Percentiles rank a stretch among this genome's conserved stretches.
These are phyloP conservation scores for Oryza nivara DNA, from an alignment of 176 grass and related monocot genomes.

Conservation along the genomic window DNA sequence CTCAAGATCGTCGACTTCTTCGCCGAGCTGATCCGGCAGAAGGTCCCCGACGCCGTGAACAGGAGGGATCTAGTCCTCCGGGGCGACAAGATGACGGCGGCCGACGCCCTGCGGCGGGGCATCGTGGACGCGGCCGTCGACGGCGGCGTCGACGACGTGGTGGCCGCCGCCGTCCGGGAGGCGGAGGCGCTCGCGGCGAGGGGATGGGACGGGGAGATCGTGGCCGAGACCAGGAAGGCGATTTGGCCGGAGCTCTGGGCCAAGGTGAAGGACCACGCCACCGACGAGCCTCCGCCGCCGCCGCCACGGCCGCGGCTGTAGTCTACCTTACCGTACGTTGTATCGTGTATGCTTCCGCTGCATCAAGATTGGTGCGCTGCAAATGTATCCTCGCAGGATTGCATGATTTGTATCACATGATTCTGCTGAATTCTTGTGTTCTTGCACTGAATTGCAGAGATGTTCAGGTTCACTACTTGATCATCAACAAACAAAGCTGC, in stretches of 20 bases:
- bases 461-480: no score
- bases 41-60: constrained; percentile 61
- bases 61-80: constrained; percentile 59
- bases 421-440: neutral
- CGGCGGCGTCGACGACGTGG: constrained; percentile 41
- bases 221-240: constrained; percentile 46
- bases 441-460: neutral
- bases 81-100: constrained; percentile 50
- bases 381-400: neutral
- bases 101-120: constrained; percentile 54
- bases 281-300: neutral
- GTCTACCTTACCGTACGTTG: no score
- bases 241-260: constrained; percentile 41
- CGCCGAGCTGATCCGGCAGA: constrained; percentile 57
- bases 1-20: constrained; percentile 64
- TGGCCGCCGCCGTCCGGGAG: constrained; percentile 40
- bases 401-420: neutral
- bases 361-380: neutral
- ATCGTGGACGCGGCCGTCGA: constrained; percentile 55
- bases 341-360: neutral
- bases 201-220: constrained; percentile 48
- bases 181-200: constrained; percentile 50
- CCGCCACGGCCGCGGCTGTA: neutral
- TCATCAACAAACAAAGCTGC: neutral
- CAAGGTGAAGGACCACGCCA: constrained; percentile 29